phyloP scores from a whole-genome alignment of 2,329 filamentous ascomycete species.

The Aspergillus novofumigatus region DNA sequence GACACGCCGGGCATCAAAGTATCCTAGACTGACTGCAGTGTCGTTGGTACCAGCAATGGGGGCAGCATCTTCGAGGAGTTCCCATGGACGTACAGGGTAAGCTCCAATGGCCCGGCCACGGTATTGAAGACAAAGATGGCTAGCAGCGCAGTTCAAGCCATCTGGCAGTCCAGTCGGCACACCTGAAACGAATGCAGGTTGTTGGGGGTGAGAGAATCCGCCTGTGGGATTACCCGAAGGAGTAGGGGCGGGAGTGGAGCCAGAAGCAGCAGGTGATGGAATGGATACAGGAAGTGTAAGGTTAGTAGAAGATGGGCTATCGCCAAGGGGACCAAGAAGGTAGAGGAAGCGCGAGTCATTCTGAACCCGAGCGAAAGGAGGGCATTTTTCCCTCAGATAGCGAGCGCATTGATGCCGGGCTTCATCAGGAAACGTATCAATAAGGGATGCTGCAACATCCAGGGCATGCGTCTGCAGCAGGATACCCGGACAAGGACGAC shows the following conservation, averaged over 20 bases:
- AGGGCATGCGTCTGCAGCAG: conserved; percentile 39
- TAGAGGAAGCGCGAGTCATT: conserved; percentile 39
- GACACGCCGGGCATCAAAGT: conserved; percentile 39
- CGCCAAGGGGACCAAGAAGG: conserved; percentile 38
- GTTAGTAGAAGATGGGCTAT: conserved; percentile 15
- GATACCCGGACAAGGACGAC: conserved; percentile 28
- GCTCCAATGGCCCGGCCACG: conserved; percentile 32
- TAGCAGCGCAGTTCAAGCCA: conserved; percentile 22
- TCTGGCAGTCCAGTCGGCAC: conserved; percentile 19
- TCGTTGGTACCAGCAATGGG: conserved; percentile 43
- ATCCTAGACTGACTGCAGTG: conserved; percentile 40
- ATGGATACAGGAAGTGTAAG: conserved; percentile 24
- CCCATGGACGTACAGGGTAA: conserved; percentile 40
- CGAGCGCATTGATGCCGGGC: conserved; percentile 39
- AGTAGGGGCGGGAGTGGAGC: conserved; percentile 26
- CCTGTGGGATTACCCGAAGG: conserved; percentile 21
- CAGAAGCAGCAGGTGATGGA: conserved; percentile 29
- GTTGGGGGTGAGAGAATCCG: conserved; percentile 14
- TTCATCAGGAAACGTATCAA: conserved; percentile 44
- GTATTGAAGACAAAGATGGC: conserved; percentile 36
- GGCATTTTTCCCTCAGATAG: conserved; percentile 41
- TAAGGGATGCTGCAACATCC: conserved; percentile 42
- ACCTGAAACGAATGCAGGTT: conserved; percentile 9
- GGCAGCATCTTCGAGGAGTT: conserved; percentile 43
- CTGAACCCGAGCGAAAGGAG: conserved; percentile 34